A percentile compares a stretch with the other conserved stretches of the same genome.
These are phyloP conservation scores for Blumeria graminis DNA, from an alignment of 2,329 filamentous ascomycete genomes.

Conservation along the genomic window DNA sequence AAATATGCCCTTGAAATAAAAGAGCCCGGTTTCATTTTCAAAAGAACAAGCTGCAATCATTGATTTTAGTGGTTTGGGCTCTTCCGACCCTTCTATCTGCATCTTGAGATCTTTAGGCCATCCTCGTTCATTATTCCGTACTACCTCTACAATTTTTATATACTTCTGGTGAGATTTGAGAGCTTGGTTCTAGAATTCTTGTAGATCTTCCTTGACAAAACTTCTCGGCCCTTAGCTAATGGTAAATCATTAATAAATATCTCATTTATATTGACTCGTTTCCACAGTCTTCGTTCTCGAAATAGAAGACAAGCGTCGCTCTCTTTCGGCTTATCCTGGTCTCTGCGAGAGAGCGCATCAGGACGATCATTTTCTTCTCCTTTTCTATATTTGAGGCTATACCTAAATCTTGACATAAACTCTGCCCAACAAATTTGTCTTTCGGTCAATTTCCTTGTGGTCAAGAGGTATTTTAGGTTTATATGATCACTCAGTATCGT, in stretches of 20 bases:
- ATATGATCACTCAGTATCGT: background rate
- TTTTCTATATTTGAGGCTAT: background rate
- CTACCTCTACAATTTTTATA: background rate
- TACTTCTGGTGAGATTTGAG: no score
- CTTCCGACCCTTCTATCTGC: background rate
- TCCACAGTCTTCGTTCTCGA: background rate
- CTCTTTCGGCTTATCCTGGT: background rate
- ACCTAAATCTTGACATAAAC: background rate
- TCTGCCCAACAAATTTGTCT: background rate
- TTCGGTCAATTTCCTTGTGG: background rate
- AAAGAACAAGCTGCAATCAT: background rate
- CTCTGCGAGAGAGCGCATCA: background rate
- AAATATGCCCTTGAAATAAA: background rate
- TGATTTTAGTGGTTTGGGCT: background rate
- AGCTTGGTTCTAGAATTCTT: background rate
- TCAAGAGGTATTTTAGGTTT: background rate
- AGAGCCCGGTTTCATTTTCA: background rate
- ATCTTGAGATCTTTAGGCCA: constrained; percentile 1
- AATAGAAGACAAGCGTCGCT: background rate
- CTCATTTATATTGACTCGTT: background rate
- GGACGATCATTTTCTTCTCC: background rate
- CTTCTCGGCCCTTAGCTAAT: background rate
- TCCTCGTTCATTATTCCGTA: background rate
- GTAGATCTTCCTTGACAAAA: background rate
- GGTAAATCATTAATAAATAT: background rate